phyloP scores from a whole-genome alignment of 2,329 filamentous ascomycete genomes.

The Lasiodiplodia theobromae region DNA sequence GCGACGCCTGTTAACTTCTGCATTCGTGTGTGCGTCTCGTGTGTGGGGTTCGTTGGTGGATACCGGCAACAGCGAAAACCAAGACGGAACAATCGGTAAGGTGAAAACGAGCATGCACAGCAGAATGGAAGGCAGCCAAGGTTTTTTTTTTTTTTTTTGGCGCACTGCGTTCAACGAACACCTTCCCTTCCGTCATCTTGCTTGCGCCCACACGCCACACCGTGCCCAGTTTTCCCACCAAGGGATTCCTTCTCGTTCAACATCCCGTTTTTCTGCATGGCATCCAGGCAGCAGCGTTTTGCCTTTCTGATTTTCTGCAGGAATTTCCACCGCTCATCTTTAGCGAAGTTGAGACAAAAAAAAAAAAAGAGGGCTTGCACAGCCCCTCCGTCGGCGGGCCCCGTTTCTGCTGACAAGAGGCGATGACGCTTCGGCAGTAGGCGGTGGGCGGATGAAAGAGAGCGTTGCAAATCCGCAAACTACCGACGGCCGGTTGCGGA shows the following conservation, averaged over 20 bases:
- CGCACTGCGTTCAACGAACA: not conserved
- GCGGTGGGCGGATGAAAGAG: not conserved
- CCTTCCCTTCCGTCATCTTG: not conserved
- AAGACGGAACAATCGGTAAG: not conserved
- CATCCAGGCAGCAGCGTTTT: not conserved
- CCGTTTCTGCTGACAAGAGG: not conserved
- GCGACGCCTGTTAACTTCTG: not conserved
- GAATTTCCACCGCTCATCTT: not conserved
- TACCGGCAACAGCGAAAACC: not conserved
- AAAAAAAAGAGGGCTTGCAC: not conserved
- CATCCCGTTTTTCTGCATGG: not conserved
- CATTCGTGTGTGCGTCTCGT: not conserved
- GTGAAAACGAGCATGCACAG: not conserved
- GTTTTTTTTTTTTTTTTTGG: not conserved
- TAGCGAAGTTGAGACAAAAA: not conserved
- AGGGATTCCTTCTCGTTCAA: not conserved
- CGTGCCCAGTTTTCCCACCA: no score
- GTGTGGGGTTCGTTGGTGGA: not conserved
- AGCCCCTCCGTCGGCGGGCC: not conserved
- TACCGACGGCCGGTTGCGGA: conserved; percentile 8
- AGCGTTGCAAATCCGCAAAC: conserved; percentile 13
- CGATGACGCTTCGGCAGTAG: not conserved
- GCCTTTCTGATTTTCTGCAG: not conserved
- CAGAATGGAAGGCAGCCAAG: not conserved
- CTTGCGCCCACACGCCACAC: not conserved